Conservation (phyloP, 495 filamentous ascomycete genomes). For the Podospora appendiculata region DNA sequence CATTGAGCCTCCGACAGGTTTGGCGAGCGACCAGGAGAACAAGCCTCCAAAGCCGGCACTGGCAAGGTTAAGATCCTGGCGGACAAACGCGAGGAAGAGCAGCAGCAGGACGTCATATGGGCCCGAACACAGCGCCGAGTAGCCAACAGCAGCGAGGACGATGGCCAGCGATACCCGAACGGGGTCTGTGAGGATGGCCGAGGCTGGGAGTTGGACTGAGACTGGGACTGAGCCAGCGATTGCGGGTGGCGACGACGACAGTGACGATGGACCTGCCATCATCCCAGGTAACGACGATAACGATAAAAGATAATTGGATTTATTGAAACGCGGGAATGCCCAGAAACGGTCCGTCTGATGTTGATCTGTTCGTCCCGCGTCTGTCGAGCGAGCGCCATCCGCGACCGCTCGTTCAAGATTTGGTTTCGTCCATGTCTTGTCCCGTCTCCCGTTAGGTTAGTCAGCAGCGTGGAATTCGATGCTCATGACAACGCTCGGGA, state of each 20-base stretch:
- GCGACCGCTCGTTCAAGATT: too few species aligned
- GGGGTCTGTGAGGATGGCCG: not conserved
- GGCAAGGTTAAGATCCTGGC: not conserved
- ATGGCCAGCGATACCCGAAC: not conserved
- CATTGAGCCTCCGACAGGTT: not conserved
- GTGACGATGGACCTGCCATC: constrained; percentile 1
- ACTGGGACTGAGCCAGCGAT: too few species aligned
- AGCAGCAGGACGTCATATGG: constrained; percentile 7
- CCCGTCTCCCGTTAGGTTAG: too few species aligned
- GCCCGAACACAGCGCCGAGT: constrained; percentile 5
- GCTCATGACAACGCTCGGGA: too few species aligned
- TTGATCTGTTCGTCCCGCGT: too few species aligned
- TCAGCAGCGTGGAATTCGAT: too few species aligned
- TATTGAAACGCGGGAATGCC: too few species aligned
- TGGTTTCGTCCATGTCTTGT: too few species aligned
- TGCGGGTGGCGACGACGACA: too few species aligned
- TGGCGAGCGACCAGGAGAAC: not conserved
- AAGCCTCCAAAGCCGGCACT: not conserved
- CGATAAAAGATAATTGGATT: too few species aligned
- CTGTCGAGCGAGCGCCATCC: too few species aligned
- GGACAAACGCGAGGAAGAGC: constrained; percentile 1
- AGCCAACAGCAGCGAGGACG: constrained; percentile 4
- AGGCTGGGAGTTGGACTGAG: not conserved
- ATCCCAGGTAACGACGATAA: not conserved
- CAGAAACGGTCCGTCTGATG: too few species aligned